Conservation (phyloP, 106 monocot genomes). For the Dactylorhiza incarnata region DNA sequence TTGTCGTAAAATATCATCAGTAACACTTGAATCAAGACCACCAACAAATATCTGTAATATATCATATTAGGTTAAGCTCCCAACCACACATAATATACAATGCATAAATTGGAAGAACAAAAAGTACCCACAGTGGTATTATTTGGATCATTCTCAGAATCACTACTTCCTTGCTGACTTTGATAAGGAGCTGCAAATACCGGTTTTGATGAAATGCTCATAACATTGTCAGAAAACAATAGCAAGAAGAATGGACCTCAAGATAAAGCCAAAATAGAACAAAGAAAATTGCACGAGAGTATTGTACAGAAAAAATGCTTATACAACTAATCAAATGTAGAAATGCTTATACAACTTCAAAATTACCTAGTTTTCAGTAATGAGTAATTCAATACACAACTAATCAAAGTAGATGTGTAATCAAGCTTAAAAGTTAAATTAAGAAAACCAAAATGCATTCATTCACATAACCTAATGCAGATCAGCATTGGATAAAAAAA, state of each 20-base stretch:
- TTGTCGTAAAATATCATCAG: conserved; percentile 42
- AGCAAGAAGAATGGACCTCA: background rate
- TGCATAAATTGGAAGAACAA: background rate
- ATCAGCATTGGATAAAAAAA: no score
- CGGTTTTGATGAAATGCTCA: background rate
- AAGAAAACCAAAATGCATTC: background rate
- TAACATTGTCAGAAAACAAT: conserved; percentile 6
- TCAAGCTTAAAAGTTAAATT: background rate
- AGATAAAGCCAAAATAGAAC: background rate
- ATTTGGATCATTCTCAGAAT: conserved; percentile 56
- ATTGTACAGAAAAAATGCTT: background rate
- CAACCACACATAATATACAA: background rate
- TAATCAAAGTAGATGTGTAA: background rate
- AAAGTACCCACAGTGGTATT: conserved; percentile 49
- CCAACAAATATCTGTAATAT: conserved; percentile 48
- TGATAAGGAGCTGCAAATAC: conserved; percentile 34
- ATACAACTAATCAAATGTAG: background rate
- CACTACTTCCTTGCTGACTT: conserved; percentile 19
- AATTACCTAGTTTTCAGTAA: background rate
- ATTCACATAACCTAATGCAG: no score
- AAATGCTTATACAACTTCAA: background rate
- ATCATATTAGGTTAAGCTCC: background rate
- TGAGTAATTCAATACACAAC: background rate
- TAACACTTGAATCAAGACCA: conserved; percentile 48
- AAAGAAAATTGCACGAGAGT: background rate